These are phyloP conservation scores for Pulicaria dysenterica DNA, from an alignment of 129 eudicot genomes.

Conservation along the genomic window DNA sequence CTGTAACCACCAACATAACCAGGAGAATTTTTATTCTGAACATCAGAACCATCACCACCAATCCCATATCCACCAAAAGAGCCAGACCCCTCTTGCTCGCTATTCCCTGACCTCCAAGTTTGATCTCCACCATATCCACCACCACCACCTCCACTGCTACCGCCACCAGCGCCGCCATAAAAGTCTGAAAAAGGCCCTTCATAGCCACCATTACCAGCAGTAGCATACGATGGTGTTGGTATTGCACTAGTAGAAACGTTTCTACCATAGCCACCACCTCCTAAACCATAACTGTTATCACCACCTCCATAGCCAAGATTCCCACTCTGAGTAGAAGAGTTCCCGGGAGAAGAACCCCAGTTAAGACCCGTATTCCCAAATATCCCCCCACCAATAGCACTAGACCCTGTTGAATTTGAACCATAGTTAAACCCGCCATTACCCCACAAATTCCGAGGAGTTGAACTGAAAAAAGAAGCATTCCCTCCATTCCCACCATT, in stretches of 20 bases:
- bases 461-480: constrained; percentile 62
- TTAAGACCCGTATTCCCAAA: constrained; percentile 49
- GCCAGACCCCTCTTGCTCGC: constrained; percentile 61
- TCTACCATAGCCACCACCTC: constrained; percentile 60
- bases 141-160: constrained; percentile 39
- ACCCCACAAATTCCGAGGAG: constrained; percentile 56
- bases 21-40: constrained; percentile 44
- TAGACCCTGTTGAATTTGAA: constrained; percentile 45
- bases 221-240: constrained; percentile 41
- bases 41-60: constrained; percentile 49
- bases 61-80: constrained; percentile 61
- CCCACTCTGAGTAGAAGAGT: constrained; percentile 45
- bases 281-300: constrained; percentile 47
- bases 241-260: constrained; percentile 41
- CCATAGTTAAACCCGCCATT: constrained; percentile 55
- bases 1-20: constrained; percentile 61
- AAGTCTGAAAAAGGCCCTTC: constrained; percentile 61
- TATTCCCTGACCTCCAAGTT: constrained; percentile 58
- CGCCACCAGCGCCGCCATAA: constrained; percentile 44
- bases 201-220: constrained; percentile 51
- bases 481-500: constrained; percentile 50
- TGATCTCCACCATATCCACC: constrained; percentile 59
- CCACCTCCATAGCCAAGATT: constrained; percentile 59
- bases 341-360: constrained; percentile 56
- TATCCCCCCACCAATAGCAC: constrained; percentile 47